Conservation (phyloP, 2,329 filamentous ascomycete genomes). For the Tolypocladium tundrense region DNA sequence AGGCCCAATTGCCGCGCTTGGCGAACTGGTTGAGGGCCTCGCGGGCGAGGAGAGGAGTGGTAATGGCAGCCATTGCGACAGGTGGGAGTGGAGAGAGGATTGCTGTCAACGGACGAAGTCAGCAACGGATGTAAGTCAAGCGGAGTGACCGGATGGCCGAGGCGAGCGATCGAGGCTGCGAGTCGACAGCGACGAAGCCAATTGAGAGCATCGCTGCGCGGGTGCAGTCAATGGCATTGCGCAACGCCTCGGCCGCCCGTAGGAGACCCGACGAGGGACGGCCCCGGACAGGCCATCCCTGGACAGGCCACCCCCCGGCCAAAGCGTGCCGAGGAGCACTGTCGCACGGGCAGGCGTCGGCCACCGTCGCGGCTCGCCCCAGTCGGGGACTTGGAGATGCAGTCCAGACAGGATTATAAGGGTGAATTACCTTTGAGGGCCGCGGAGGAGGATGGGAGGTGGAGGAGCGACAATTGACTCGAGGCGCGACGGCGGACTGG, state of each 20-base stretch:
- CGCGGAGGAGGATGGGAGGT: constrained; percentile 6
- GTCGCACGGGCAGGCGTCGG: neutral
- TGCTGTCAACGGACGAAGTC: neutral
- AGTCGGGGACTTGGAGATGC: neutral
- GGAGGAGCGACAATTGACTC: constrained; percentile 7
- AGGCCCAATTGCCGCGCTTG: constrained; percentile 31
- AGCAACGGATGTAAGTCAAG: neutral
- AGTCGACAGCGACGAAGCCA: neutral
- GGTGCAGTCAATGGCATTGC: neutral
- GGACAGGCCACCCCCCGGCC: neutral
- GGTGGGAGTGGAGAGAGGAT: constrained; percentile 6
- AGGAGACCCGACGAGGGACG: neutral
- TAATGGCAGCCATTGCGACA: constrained; percentile 31
- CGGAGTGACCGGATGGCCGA: neutral
- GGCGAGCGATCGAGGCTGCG: neutral
- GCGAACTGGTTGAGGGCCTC: constrained; percentile 24
- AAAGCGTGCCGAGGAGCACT: neutral
- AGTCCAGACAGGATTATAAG: neutral
- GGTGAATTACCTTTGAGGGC: constrained; percentile 6
- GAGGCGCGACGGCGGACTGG: constrained; percentile 12
- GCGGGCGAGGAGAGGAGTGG: constrained; percentile 23
- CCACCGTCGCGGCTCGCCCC: neutral
- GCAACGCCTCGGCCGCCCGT: neutral
- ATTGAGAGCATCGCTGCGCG: neutral
- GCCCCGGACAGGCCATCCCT: neutral